Evolutionary conservation across 2,329 filamentous ascomycete species (phyloP), one percentile per base, ranked within the genome.

Genomic region (Fusarium kyushuense): DNA sequence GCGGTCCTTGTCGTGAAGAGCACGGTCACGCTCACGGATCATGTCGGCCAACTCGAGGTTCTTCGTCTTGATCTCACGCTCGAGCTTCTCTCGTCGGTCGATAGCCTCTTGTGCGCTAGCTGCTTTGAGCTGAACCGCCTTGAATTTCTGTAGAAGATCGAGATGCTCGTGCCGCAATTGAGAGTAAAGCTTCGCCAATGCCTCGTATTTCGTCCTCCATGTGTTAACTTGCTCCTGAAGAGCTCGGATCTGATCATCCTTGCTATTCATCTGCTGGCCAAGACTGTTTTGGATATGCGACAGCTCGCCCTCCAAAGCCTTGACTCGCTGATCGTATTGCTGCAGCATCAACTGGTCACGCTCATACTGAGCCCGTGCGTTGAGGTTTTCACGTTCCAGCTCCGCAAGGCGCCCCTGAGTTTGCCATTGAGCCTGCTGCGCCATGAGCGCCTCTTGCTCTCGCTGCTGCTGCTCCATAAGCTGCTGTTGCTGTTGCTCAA

Each of bases 31-130:
- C 82, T 99, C 96, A 42, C 96, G 89, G 69, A 99, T 99, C 96
- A 99, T 98, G 78, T 98, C 94, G 32, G 96, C 96, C 65, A 99
- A 82, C 79, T 99, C 96, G n/a, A 99, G 84, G 77, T 99, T 99
- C 87, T 99, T 99, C 30, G 95, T 97, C 87, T 99, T 99, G 78
- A 99, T 92, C 81, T 99, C 96, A 33, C 95, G 91, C 82, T 98
- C 94, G 53, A 99, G 86, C 83, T 96, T 97, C 82, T 99, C 96
- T 11, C 95, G 90, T 72, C 88, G 90, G 58, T 98, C 96, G 67
- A 98, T 97, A 2, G 96, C 96, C 81, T 99, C 96, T 77, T 98
- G 95, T 0, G 96, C 96, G 7, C 94, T 98, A 17, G 95, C 94
- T 3, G 96, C 96, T 84, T 98, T 99, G 67, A 98, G 86, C 79